Percentiles rank a stretch among this genome's conserved stretches.
Evolutionary conservation across 2,329 filamentous ascomycete genomes (phyloP).

Genomic region (Fusarium coffeatum): DNA sequence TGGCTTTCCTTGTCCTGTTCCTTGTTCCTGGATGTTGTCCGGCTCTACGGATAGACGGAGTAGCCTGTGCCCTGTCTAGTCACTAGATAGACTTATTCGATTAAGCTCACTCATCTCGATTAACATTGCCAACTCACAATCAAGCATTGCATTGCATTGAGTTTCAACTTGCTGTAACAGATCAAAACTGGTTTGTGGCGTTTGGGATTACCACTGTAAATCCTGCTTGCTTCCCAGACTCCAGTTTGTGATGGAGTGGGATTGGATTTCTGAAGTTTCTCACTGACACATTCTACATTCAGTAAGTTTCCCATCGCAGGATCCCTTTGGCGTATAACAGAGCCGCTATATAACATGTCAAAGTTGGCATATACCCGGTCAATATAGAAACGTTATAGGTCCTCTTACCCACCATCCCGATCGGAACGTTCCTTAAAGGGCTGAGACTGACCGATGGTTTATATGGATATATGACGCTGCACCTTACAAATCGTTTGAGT

Average conservation of each 20-base stretch:
- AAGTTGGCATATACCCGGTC: conserved; percentile 34
- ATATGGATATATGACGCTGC: conserved; percentile 21
- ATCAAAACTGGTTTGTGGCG: conserved; percentile 26
- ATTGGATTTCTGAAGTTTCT: conserved; percentile 2
- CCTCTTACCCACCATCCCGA: conserved; percentile 38
- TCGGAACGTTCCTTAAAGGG: conserved; percentile 30
- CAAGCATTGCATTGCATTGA: background rate
- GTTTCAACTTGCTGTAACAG: conserved; percentile 5
- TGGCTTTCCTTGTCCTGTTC: conserved; percentile 9
- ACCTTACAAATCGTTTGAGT: conserved; percentile 21
- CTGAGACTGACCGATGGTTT: conserved; percentile 29
- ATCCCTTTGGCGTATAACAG: conserved; percentile 27
- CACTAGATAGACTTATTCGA: background rate
- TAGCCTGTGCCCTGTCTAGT: background rate
- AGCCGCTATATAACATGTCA: conserved; percentile 31
- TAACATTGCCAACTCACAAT: conserved; percentile 10
- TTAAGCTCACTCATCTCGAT: conserved; percentile 8
- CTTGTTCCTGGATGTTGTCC: conserved; percentile 32
- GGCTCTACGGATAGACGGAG: background rate
- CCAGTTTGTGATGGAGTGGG: background rate
- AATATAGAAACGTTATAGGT: conserved; percentile 23
- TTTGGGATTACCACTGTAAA: conserved; percentile 14
- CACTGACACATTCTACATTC: conserved; percentile 8
- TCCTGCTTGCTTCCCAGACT: conserved; percentile 16
- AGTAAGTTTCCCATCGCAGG: conserved; percentile 13